Evolutionary conservation across 2,329 filamentous ascomycete genomes (phyloP), one percentile per base, ranked within the genome.

Genomic region (Emericellopsis cladophorae): DNA sequence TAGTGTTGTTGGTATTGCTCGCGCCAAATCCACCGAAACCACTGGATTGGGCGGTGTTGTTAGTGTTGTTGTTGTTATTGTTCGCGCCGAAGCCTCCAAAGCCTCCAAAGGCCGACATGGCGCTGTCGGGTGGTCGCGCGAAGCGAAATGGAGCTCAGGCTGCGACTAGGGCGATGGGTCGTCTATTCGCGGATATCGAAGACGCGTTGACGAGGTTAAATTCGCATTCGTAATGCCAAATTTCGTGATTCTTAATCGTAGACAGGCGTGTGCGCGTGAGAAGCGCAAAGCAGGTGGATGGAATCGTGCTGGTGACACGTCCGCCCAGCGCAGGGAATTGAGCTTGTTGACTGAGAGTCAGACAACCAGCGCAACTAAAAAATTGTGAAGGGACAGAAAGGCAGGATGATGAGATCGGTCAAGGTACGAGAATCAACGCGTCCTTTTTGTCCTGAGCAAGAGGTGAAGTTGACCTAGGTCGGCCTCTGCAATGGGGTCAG

Each of bases 81-180:
- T 68, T 70, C 53, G 70, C 68, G 61, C 75, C 75, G 60, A 81
- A 81, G 65, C 74, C 71, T 43, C 67, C 66, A 43, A 62, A 62
- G 52, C 70, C 69, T 46, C 66, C 63, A 51, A 67, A 66, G 51
- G 74, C 74, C 53, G 73, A 73, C 74, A 78, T 78, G 54, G 48
- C 65, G 54, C 40, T 24, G 40, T 38, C 31, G 35, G 37, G 32
- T 22, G 37, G 34, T 38, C 26, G 43, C 32, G 40, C 36, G 36
- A 39, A 18, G 14, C 22, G 21, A 31, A 14, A 5, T 31, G 26
- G 26, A 29, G 26, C 26, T 29, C 26, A 29, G 12, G 26, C 26
- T 29, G 26, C 8, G 12, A 29, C 26, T 21, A 21, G 26, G 26
- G 26, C 26, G 26, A 29, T 12, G 26, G 26, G 26, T 29, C 26